A percentile compares a stretch with the other conserved stretches of the same genome.
Conservation (phyloP, 225 moss, liverwort and hornwort species). For the Anthoceros angustus region DNA sequence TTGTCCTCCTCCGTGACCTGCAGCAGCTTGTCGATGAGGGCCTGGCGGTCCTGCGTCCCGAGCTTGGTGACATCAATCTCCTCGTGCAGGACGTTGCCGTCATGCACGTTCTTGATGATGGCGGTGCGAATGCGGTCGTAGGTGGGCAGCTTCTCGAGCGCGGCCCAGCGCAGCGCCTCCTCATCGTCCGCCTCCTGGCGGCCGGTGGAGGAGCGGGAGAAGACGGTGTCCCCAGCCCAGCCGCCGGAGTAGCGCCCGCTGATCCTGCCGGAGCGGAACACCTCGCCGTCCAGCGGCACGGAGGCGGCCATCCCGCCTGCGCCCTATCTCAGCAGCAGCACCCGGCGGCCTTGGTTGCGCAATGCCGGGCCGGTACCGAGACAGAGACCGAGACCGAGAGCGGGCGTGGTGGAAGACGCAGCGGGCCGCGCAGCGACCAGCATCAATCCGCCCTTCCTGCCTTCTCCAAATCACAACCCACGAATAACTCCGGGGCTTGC, state of each 20-base stretch:
- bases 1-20: slow-evolving; percentile 34
- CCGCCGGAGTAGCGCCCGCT: not conserved
- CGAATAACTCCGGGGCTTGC: no score
- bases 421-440: no score
- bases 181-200: slow-evolving; percentile 27
- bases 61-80: slow-evolving; percentile 21
- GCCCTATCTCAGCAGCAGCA: no score
- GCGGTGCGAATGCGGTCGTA: slow-evolving; percentile 46
- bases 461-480: no score
- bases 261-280: not conserved
- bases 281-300: no score
- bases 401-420: no score
- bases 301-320: no score
- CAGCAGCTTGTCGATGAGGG: slow-evolving; percentile 23
- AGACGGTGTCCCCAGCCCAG: not conserved
- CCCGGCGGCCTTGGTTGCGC: no score
- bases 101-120: slow-evolving; percentile 15
- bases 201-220: not conserved
- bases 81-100: slow-evolving; percentile 13
- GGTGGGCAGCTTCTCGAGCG: slow-evolving; percentile 61
- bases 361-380: no score
- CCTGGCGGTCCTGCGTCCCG: slow-evolving; percentile 17
- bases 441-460: no score
- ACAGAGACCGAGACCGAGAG: no score
- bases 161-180: slow-evolving; percentile 47